Evolutionary conservation across 352 stramenopile species (phyloP).

Genomic region (Globisporangium recalcitrans): DNA sequence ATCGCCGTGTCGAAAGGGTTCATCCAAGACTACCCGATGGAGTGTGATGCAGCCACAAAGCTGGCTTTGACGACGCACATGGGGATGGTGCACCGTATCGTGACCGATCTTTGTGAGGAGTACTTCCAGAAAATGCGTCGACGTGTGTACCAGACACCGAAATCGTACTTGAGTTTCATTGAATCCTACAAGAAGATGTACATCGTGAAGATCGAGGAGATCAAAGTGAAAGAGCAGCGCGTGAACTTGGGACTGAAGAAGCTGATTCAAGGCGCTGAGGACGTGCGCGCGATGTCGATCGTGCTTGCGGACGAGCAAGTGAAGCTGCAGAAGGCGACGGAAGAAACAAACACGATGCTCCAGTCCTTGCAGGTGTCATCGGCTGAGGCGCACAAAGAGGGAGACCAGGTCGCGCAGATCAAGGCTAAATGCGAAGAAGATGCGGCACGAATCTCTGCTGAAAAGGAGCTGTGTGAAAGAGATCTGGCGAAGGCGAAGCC

Average conservation of each 20-base stretch:
- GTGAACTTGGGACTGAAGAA: slow-evolving; percentile 97
- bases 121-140: slow-evolving; percentile 98
- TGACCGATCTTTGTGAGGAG: slow-evolving; percentile 96
- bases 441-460: slow-evolving; percentile 90
- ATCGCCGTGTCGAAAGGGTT: slow-evolving; percentile 96
- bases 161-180: slow-evolving; percentile 98
- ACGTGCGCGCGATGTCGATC: slow-evolving; percentile 96
- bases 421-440: slow-evolving; percentile 97
- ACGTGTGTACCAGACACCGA: slow-evolving; percentile 97
- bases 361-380: slow-evolving; percentile 94
- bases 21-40: slow-evolving; percentile 95
- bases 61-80: slow-evolving; percentile 95
- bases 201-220: slow-evolving; percentile 88
- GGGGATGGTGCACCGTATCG: slow-evolving; percentile 97
- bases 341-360: slow-evolving; percentile 97
- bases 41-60: slow-evolving; percentile 86
- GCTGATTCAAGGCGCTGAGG: slow-evolving; percentile 95
- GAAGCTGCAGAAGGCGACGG: slow-evolving; percentile 95
- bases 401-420: slow-evolving; percentile 94
- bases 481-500: slow-evolving; percentile 98
- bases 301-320: slow-evolving; percentile 95
- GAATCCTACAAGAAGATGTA: slow-evolving; percentile 98
- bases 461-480: slow-evolving; percentile 94
- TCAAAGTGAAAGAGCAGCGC: slow-evolving; percentile 95
- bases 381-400: slow-evolving; percentile 95